phyloP scores from a whole-genome alignment of 345 rosid genomes.

The Euclidium syriacum region DNA sequence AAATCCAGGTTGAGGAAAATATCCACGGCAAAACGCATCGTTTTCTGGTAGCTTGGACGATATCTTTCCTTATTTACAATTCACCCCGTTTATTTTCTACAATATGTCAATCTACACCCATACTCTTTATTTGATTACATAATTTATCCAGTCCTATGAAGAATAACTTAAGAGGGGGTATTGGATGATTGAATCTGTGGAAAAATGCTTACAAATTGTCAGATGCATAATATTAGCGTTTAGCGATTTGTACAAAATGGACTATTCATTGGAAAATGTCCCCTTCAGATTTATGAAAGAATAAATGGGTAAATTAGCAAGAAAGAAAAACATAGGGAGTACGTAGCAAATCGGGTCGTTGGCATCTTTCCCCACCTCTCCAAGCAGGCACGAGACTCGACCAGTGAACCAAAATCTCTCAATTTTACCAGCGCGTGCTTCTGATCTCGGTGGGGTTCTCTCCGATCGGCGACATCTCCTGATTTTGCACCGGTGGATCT shows the following conservation, averaged over 20 bases:
- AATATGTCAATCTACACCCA: background rate
- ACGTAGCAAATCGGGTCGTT: slow-evolving; percentile 16
- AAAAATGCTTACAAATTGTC: no score
- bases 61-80: slow-evolving; percentile 4
- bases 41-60: background rate
- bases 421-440: slow-evolving; percentile 5
- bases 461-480: slow-evolving; percentile 24
- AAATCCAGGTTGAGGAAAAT: background rate
- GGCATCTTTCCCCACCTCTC: slow-evolving; percentile 24
- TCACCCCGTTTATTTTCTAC: background rate
- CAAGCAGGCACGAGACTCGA: slow-evolving; percentile 22
- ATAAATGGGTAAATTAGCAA: background rate
- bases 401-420: slow-evolving; percentile 28
- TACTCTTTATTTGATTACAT: background rate
- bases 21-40: slow-evolving; percentile 29
- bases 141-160: background rate
- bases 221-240: no score
- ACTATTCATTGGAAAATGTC: no score
- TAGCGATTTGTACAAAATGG: no score
- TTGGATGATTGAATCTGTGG: no score
- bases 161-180: background rate
- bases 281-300: background rate
- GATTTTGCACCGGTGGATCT: slow-evolving; percentile 25
- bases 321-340: background rate
- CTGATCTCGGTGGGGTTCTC: slow-evolving; percentile 7